phyloP scores from a whole-genome alignment of 768 basidiomycete genomes.

The Collybiopsis luxurians region DNA sequence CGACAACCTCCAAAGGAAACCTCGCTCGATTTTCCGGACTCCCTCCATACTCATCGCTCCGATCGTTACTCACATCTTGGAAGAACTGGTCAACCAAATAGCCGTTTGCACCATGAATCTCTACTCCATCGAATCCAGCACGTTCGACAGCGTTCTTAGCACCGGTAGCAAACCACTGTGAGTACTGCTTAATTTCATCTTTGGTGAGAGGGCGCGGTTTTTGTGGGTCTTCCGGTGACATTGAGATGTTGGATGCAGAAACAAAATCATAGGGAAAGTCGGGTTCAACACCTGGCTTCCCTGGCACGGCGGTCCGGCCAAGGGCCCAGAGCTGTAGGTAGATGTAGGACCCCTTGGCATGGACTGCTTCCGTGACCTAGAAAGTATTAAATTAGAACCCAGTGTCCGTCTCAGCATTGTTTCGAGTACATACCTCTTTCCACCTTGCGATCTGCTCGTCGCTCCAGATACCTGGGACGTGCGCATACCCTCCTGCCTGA shows the following conservation, averaged over 20 bases:
- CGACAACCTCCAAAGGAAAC: conserved; percentile 45
- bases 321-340: conserved; percentile 52
- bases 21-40: conserved; percentile 44
- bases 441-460: conserved; percentile 15
- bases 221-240: neutral
- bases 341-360: conserved; percentile 34
- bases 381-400: neutral
- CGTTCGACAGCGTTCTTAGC: conserved; percentile 40
- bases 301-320: conserved; percentile 28
- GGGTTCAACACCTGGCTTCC: conserved; percentile 6
- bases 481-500: conserved; percentile 18
- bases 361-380: conserved; percentile 46
- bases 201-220: conserved; percentile 31
- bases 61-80: conserved; percentile 37
- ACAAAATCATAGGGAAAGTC: conserved; percentile 18
- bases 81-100: conserved; percentile 47
- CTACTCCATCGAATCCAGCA: conserved; percentile 59
- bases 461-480: conserved; percentile 20
- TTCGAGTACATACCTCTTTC: conserved; percentile 13
- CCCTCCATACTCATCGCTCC: conserved; percentile 55
- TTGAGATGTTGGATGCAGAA: conserved; percentile 19
- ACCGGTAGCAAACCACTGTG: conserved; percentile 39
- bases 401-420: neutral
- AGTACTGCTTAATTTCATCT: conserved; percentile 38
- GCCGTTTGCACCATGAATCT: conserved; percentile 34